Evolutionary conservation across 768 basidiomycete species (phyloP).

Genomic region (Boletus reticuloceps): DNA sequence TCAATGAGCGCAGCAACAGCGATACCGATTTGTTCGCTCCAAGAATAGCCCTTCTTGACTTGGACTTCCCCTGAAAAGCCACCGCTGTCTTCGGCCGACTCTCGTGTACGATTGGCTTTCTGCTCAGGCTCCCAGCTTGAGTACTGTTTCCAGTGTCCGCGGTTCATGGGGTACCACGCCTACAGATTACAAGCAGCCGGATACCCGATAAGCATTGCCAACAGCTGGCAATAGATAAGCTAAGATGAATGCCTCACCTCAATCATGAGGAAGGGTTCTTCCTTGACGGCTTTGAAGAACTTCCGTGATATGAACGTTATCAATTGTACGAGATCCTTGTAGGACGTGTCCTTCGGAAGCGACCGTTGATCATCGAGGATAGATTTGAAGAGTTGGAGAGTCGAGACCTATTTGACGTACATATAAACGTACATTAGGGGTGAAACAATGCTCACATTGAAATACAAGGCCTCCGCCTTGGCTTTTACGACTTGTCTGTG

Average conservation of each 20-base stretch:
- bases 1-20: constrained; percentile 73
- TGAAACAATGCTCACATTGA: constrained; percentile 61
- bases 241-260: constrained; percentile 58
- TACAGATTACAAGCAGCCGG: constrained; percentile 27
- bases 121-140: constrained; percentile 69
- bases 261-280: constrained; percentile 83
- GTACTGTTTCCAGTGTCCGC: constrained; percentile 81
- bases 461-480: constrained; percentile 93
- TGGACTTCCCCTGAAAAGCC: constrained; percentile 64
- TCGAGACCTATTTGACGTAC: constrained; percentile 68
- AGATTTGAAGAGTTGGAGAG: constrained; percentile 81
- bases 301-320: constrained; percentile 85
- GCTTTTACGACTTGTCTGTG: constrained; percentile 89
- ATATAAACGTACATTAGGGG: constrained; percentile 5
- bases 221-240: constrained; percentile 19
- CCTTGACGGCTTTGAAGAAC: constrained; percentile 90
- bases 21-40: constrained; percentile 89
- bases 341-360: constrained; percentile 72
- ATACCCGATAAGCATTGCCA: constrained; percentile 19
- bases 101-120: constrained; percentile 36
- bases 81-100: constrained; percentile 34
- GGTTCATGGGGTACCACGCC: constrained; percentile 90
- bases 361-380: constrained; percentile 80
- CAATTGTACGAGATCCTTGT: constrained; percentile 79
- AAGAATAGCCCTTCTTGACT: constrained; percentile 84